Evolutionary conservation across 2,329 filamentous ascomycete genomes (phyloP), one percentile per base, ranked within the genome.

Genomic region (Exserohilum rostratum): DNA sequence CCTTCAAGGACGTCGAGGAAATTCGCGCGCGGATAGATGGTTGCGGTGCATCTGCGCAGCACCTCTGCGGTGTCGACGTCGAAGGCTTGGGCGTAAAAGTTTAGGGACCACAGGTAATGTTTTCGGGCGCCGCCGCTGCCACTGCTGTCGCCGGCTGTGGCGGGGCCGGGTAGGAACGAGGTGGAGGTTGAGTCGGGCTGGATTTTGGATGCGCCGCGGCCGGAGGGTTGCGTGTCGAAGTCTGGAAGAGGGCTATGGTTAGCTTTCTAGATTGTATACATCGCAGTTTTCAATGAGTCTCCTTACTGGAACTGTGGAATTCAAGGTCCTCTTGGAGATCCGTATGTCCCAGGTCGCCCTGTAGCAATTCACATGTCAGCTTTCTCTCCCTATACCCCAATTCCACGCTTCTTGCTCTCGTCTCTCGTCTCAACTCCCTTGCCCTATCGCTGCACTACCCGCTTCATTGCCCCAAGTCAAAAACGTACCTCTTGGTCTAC

Each of bases 311-410:
- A 72, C 87, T 90, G 83, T 99, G 95, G 81, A 99, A 99, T 84
- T 98, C 95, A 75, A 99, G 92, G 79, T 98, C 95, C 77, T 97
- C 93, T 82, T 97, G 92, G 20, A 99, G 89, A 77, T 99, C 95
- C 53, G 95, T 99, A 79, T 97, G 93, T 70, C 95, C 95, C 74
- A 99, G 87, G 79, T 99, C 95, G 71, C 93, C 93, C 93, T 98
- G 74, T 22, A 13, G 17, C 33, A 25, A 13, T 15, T n/a, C n/a
- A 13, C 18, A 11, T 30, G 29, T 49, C 18, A 49, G 46, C 29
- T 29, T 43, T n/a, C n/a, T 11, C 15, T 25, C 20, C 5, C 20
- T 11, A 18, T 27, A 2, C n/a, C 6, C 27, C 5, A 15, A 42
- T 3, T 30, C 13, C 25, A 5, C 22, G 20, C 38, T 12, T 20